These are phyloP conservation scores for Dendrobium chrysotoxum DNA, from an alignment of 106 monocot species.

Conservation along the genomic window DNA sequence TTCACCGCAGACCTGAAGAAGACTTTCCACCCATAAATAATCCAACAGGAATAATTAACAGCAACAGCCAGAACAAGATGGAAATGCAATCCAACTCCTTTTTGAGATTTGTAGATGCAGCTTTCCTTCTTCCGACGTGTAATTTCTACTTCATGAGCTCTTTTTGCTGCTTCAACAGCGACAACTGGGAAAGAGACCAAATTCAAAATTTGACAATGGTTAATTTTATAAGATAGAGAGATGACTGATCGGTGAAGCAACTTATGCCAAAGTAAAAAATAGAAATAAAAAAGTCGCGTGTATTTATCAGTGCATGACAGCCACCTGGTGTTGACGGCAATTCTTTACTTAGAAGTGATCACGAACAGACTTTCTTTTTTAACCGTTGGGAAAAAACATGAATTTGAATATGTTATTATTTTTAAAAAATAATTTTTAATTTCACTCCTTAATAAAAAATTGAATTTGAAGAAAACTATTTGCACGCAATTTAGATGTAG, in stretches of 20 bases:
- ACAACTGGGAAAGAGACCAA: neutral
- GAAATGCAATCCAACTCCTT: slow-evolving; percentile 5
- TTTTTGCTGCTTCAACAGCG: neutral
- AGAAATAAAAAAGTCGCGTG: neutral
- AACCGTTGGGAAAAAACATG: neutral
- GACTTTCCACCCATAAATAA: slow-evolving; percentile 4
- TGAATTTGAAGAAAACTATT: too few relatives aligned
- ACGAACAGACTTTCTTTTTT: neutral
- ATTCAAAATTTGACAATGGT: neutral
- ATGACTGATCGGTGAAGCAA: too few relatives aligned
- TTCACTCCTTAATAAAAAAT: too few relatives aligned
- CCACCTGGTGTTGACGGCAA: neutral
- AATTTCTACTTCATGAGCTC: neutral
- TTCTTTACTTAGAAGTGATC: neutral
- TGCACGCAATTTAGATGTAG: too few relatives aligned
- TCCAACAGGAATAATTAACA: neutral
- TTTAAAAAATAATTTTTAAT: too few relatives aligned
- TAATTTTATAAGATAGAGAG: neutral
- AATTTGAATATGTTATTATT: neutral
- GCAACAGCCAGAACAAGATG: neutral
- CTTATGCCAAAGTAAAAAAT: too few relatives aligned
- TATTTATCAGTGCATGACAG: neutral
- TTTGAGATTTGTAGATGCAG: neutral
- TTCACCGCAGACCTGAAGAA: slow-evolving; percentile 3
- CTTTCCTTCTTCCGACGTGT: neutral